A percentile compares a stretch with the other conserved stretches of the same genome.
Conservation (phyloP, 495 filamentous ascomycete species). For the Platismatia glauca region DNA sequence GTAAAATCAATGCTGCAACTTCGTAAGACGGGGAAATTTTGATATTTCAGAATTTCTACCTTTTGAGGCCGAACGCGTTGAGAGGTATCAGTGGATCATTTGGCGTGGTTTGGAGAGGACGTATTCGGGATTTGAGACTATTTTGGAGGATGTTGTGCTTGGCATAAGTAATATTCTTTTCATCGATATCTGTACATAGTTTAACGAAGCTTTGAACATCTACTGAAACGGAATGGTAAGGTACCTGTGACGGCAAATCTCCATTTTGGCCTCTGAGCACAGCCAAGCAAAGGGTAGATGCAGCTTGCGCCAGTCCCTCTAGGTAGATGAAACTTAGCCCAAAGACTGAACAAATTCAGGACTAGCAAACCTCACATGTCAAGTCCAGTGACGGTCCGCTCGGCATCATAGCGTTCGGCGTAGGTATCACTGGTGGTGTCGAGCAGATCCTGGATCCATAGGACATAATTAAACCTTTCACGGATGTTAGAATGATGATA, state of each 20-base stretch:
- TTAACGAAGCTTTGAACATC: neutral
- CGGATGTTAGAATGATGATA: slow-evolving; percentile 5
- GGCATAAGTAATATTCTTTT: slow-evolving; percentile 56
- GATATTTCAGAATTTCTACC: slow-evolving; percentile 26
- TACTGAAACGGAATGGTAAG: neutral
- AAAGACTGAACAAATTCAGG: too few species aligned
- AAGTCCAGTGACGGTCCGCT: slow-evolving; percentile 56
- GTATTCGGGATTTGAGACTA: slow-evolving; percentile 54
- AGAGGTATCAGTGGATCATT: slow-evolving; percentile 53
- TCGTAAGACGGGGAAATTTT: neutral
- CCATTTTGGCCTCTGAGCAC: slow-evolving; percentile 57
- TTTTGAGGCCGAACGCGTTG: slow-evolving; percentile 43
- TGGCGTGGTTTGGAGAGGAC: slow-evolving; percentile 44
- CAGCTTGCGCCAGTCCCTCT: slow-evolving; percentile 80
- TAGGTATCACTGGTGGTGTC: slow-evolving; percentile 56
- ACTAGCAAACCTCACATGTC: slow-evolving; percentile 50
- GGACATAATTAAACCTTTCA: slow-evolving; percentile 69
- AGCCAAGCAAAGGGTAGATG: slow-evolving; percentile 86
- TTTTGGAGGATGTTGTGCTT: slow-evolving; percentile 56
- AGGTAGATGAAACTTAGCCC: neutral
- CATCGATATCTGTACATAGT: slow-evolving; percentile 59
- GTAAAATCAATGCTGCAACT: slow-evolving; percentile 63
- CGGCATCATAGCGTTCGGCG: slow-evolving; percentile 45
- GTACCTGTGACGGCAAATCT: slow-evolving; percentile 61
- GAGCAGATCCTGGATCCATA: slow-evolving; percentile 80